Conservation (phyloP, 257 asterid genomes). For the Nicotiana otophora region DNA sequence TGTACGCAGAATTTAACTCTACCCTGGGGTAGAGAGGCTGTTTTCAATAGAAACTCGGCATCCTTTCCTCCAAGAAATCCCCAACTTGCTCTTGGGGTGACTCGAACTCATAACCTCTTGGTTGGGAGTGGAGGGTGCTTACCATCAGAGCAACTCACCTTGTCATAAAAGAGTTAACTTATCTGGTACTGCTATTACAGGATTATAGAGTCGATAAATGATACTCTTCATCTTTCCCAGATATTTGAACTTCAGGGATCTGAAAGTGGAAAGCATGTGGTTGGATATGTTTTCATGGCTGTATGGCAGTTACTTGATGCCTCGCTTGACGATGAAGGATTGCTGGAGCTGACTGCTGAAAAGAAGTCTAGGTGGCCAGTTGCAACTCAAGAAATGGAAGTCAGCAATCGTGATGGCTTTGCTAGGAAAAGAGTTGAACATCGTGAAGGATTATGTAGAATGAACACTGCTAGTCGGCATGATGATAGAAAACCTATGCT, state of each 20-base stretch:
- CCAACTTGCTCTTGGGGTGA: no score
- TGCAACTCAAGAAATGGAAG: constrained; percentile 70
- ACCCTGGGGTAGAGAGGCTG: no score
- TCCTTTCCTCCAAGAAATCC: no score
- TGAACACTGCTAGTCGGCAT: constrained; percentile 59
- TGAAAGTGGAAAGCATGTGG: constrained; percentile 75
- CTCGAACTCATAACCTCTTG: no score
- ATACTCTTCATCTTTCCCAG: constrained; percentile 56
- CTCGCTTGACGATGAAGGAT: constrained; percentile 84
- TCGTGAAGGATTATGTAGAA: constrained; percentile 54
- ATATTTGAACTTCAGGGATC: constrained; percentile 57
- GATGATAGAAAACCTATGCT: background rate
- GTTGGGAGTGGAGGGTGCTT: no score
- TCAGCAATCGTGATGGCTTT: constrained; percentile 50
- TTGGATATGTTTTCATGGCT: constrained; percentile 54
- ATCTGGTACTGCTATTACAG: constrained; percentile 45
- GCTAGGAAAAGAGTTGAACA: constrained; percentile 58
- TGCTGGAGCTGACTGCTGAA: constrained; percentile 68
- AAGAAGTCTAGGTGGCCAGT: constrained; percentile 76
- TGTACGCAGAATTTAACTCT: no score
- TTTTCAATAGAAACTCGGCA: no score
- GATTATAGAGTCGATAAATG: constrained; percentile 77
- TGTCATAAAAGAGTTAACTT: constrained; percentile 12
- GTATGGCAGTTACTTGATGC: constrained; percentile 94
- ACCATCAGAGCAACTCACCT: no score